Percentiles rank a stretch among this genome's conserved stretches.
These are phyloP conservation scores for Trametes cingulata DNA, from an alignment of 768 basidiomycete species.

Conservation along the genomic window DNA sequence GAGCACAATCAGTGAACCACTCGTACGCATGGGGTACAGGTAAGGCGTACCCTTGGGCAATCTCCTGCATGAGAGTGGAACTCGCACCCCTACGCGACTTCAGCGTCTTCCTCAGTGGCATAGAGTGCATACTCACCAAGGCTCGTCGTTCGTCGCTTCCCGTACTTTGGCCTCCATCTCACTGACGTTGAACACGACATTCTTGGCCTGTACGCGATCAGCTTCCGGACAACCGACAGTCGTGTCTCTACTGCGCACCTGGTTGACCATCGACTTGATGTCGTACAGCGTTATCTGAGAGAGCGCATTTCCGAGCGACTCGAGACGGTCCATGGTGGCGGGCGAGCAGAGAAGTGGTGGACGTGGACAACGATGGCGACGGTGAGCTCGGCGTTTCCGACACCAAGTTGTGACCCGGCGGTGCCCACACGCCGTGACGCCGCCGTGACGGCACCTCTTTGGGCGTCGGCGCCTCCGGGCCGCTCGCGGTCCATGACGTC, in stretches of 20 bases:
- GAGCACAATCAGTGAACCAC: conserved; percentile 7
- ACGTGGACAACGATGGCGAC: conserved; percentile 15
- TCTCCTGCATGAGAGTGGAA: conserved; percentile 97
- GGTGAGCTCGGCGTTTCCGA: conserved; percentile 4
- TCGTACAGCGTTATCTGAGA: conserved; percentile 91
- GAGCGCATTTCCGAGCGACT: conserved; percentile 70
- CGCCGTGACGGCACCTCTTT: not conserved
- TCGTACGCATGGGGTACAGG: not conserved
- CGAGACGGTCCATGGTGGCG: conserved; percentile 74
- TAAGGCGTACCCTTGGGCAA: conserved; percentile 84
- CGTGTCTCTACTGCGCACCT: conserved; percentile 49
- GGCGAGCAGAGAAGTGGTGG: conserved; percentile 13
- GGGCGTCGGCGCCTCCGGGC: not conserved
- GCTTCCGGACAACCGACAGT: not conserved
- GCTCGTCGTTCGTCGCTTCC: conserved; percentile 97
- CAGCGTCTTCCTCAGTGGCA: not conserved
- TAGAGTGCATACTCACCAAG: conserved; percentile 61
- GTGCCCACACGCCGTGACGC: conserved; percentile 3
- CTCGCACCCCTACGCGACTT: conserved; percentile 80
- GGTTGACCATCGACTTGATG: conserved; percentile 92
- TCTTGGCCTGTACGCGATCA: conserved; percentile 69
- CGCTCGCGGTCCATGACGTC: not conserved
- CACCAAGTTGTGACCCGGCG: conserved; percentile 5
- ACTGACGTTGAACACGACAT: conserved; percentile 92
- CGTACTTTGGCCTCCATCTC: conserved; percentile 97